Evolutionary conservation across 2,329 filamentous ascomycete genomes (phyloP).

Genomic region (Ophiostoma montium): DNA sequence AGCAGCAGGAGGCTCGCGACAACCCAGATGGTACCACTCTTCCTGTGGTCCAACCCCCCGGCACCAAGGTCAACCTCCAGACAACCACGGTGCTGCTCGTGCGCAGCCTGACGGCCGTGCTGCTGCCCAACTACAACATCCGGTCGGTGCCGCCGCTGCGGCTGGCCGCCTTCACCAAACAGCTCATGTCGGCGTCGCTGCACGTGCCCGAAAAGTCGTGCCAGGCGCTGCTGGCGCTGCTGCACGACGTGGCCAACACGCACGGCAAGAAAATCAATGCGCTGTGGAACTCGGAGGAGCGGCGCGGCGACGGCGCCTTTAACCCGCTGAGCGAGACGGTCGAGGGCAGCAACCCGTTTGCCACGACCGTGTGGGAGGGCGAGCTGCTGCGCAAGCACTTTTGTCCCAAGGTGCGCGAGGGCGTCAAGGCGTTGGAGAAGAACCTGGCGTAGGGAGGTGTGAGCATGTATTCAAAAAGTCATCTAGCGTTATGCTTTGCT

Average conservation of each 20-base stretch:
- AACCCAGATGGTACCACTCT: neutral
- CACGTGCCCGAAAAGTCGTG: constrained; percentile 85
- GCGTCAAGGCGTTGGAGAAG: constrained; percentile 56
- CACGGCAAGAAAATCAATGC: constrained; percentile 70
- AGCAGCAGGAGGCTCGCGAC: constrained; percentile 11
- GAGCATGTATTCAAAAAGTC: too few relatives aligned
- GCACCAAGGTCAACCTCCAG: constrained; percentile 72
- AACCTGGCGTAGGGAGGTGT: constrained; percentile 25
- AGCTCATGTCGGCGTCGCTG: constrained; percentile 66
- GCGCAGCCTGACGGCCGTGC: constrained; percentile 67
- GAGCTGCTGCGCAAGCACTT: constrained; percentile 78
- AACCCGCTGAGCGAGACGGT: constrained; percentile 59
- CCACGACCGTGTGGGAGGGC: constrained; percentile 83
- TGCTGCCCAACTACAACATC: constrained; percentile 62
- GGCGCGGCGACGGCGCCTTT: constrained; percentile 79
- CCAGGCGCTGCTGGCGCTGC: constrained; percentile 62
- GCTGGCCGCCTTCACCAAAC: constrained; percentile 86
- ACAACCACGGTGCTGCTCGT: constrained; percentile 89
- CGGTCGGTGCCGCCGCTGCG: constrained; percentile 66
- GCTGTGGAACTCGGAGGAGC: constrained; percentile 92
- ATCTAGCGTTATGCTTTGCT: too few relatives aligned
- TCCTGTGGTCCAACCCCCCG: constrained; percentile 20
- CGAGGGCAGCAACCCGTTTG: constrained; percentile 82
- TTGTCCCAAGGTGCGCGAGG: constrained; percentile 72
- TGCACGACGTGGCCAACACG: constrained; percentile 64